Evolutionary conservation across 768 basidiomycete species (phyloP).

Genomic region (Agrocybe praecox): DNA sequence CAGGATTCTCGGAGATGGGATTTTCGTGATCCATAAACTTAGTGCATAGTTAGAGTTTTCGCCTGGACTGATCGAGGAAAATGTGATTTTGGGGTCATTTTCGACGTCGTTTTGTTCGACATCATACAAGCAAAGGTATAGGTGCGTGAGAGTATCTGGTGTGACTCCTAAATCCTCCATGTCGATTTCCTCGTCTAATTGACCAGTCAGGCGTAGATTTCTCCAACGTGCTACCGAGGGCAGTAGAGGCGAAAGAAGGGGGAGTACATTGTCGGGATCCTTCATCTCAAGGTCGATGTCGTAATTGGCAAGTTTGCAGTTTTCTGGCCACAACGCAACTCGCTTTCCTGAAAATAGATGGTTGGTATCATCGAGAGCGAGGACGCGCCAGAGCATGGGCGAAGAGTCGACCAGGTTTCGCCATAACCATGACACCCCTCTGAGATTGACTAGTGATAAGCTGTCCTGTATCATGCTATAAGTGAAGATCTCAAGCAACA

Average conservation of each 20-base stretch:
- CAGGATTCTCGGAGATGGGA: conserved; percentile 49
- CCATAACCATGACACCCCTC: conserved; percentile 63
- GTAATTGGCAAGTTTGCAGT: conserved; percentile 56
- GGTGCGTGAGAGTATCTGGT: conserved; percentile 31
- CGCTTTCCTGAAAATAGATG: conserved; percentile 46
- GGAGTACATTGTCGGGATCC: conserved; percentile 54
- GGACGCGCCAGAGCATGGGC: conserved; percentile 62
- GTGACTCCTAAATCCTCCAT: conserved; percentile 27
- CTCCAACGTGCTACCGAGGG: conserved; percentile 61
- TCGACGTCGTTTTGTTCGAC: conserved; percentile 32
- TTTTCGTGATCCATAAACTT: conserved; percentile 48
- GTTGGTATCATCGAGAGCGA: conserved; percentile 49
- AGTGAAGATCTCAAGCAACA: conserved; percentile 64
- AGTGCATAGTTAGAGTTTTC: conserved; percentile 37
- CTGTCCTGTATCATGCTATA: conserved; percentile 44
- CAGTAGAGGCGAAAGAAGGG: conserved; percentile 66
- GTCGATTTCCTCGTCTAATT: conserved; percentile 36
- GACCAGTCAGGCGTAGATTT: conserved; percentile 45
- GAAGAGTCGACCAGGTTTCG: conserved; percentile 50
- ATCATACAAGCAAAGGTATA: conserved; percentile 39
- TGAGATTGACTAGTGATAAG: conserved; percentile 50
- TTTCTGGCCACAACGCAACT: conserved; percentile 54
- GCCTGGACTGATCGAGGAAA: conserved; percentile 32
- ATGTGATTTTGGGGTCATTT: conserved; percentile 29
- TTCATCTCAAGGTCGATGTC: conserved; percentile 52